Evolutionary conservation across 2,329 filamentous ascomycete genomes (phyloP), one percentile per base, ranked within the genome.

Genomic region (Biscogniauxia sp.): DNA sequence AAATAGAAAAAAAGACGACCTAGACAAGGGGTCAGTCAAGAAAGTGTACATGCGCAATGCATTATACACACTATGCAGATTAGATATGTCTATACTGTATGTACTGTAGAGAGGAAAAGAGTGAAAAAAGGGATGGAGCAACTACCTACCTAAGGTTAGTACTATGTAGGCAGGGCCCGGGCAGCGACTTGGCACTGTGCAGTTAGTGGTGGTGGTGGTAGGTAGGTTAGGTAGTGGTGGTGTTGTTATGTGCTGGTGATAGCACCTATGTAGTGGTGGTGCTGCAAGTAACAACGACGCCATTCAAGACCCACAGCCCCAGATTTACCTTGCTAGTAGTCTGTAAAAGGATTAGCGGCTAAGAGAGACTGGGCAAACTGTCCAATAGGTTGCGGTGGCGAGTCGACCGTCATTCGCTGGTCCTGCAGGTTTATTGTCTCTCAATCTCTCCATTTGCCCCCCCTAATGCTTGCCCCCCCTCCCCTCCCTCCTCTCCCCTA

Each of bases 371-470:
- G 37, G 20, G 53, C 53, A 55, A 45, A 56, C 20, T 60, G 57
- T 57, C 62, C 64, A 66, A 64, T 64, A 52, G 63, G 61, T 59
- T 63, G 52, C 60, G 56, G 61, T 66, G 62, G 64, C 64, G 59
- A 66, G 51, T 66, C 25, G 54, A 50, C 37, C 63, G 51, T 63
- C 56, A 66, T 65, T 65, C 61, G 63, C 55, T 64, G 56, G 54
- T 57, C 52, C 55, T 63, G 59, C 56, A 61, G 49, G 54, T 64
- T 19, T 25, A 26, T 56, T 63, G 61, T 65, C 59, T 63, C 51
- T 65, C 55, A 55, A 60, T 56, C 58, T 60, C 59, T 59, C 59
- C 37, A 45, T 45, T 45, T 45, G 37, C 37, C 37, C 37, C 37
- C 37, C 37, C 37, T 45, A 45, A 45, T 45, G 37, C 37, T 45